These are phyloP conservation scores for Aureobasidium sp. DNA, from an alignment of 2,329 filamentous ascomycete genomes.

Conservation along the genomic window DNA sequence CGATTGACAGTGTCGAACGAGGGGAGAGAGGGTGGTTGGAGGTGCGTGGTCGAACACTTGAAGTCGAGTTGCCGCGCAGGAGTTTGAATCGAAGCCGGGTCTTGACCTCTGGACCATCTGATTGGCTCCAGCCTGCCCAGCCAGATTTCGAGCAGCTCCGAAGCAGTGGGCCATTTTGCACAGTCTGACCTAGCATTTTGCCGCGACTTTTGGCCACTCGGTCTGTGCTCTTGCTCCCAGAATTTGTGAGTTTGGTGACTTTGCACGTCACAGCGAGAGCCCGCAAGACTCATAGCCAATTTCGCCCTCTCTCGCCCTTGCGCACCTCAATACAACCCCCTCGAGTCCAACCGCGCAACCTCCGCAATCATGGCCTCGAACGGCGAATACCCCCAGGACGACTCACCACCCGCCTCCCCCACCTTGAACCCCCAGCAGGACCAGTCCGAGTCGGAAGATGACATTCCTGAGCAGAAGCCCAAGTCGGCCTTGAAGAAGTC, in stretches of 20 bases:
- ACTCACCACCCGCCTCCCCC: conserved; percentile 46
- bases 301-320: not conserved
- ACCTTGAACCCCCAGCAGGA: conserved; percentile 45
- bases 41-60: conserved; percentile 1
- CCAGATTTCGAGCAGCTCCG: too few relatives aligned
- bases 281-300: conserved; percentile 7
- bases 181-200: too few relatives aligned
- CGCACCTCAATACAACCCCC: not conserved
- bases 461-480: conserved; percentile 51
- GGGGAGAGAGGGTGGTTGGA: not conserved
- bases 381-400: conserved; percentile 43
- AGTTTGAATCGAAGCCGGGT: not conserved
- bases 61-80: not conserved
- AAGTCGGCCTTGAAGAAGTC: conserved; percentile 85
- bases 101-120: too few relatives aligned
- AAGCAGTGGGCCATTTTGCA: not conserved
- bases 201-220: not conserved
- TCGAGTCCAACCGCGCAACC: not conserved
- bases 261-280: conserved; percentile 8
- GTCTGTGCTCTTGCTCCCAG: not conserved
- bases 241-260: conserved; percentile 4
- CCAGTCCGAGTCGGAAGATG: conserved; percentile 62
- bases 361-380: conserved; percentile 45
- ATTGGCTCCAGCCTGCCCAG: not conserved
- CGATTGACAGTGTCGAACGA: conserved; percentile 8